Evolutionary conservation across 2,329 filamentous ascomycete species (phyloP), one percentile per base, ranked within the genome.

Genomic region (Botrytis paeoniae): DNA sequence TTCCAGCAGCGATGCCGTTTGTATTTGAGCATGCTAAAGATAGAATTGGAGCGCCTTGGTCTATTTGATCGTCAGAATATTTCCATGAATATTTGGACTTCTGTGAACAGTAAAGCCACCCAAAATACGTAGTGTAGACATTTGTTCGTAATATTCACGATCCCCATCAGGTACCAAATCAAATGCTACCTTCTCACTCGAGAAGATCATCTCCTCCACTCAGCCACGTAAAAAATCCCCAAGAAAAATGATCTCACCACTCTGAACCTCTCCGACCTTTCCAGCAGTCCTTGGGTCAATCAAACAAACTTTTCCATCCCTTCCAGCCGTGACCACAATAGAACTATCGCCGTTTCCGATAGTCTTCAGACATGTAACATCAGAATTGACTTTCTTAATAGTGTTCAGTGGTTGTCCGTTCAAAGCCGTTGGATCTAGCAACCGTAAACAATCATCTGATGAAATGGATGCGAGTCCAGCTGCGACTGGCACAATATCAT

Each of bases 1-100:
- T 94, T 45, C 93, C 93, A 12, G 90, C 89, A 35, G 90, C 92
- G 29, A 95, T 83, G 5, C 89, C 85, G 76, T 89, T 87, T 22
- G 86, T 86, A 18, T 82, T 79, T 16, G 85, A 87, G 75, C 89
- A 85, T 1, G 91, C 90, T 65, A 95, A 83, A 22, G 92, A 91
- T 20, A 91, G 84, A 25, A 95, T 85, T 18, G 89, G 81, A 45
- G 84, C 84, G 63, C 84, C 83, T 71, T 84, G 82, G 59, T 83
- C 85, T 84, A 63, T 59, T 32, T 32, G 25, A 48, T 54, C n/a
- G 41, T 70, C 51, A 73, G 63, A n/a, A 51, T 20, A 25, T 45
- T 48, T 69, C 32, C 43, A 54, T 29, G 16, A 39, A 32, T 39
- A 10, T 68, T 4, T 66, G 51, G 14, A 14, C 37, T 16, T 29